Base-by-base conservation (phyloP, 495 filamentous ascomycete species). In the Lindgomyces ingoldianus region DNA sequence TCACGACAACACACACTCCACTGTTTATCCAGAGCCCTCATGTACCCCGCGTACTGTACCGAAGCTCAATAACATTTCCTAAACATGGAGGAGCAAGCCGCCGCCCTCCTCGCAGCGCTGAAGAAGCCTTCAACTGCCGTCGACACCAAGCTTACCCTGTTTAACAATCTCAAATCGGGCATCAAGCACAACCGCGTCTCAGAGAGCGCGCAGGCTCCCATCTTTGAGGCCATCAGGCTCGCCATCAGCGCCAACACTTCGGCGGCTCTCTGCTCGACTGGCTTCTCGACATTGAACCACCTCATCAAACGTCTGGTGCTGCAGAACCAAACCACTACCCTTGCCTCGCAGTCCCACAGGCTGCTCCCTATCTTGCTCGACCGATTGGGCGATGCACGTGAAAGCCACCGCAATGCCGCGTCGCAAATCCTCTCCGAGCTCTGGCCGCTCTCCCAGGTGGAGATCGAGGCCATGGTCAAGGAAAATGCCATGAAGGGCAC, bases 111-210 rank as follows among this genome's bases (percentile, higher is more conserved):
- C 64, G 80, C 80, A 30, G 78, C 85, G 49, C 80, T 93, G 59
- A 87, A 86, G 70, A 88, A 85, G 73, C 71, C 73, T 47, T 89
- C 90, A 62, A 78, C 81, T 27, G 80, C 86, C 6, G 78, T 88
- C 69, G 91, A 95, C 60, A 77, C 81, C 41, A 91, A 91, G 73
- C 81, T 91, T 60, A 76, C 84, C 50, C 83, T 84, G 36, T 78
- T 96, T 52, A 90, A 85, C 51, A 80, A 79, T 65, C 75, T 93
- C 74, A 95, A 95, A 74, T 89, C 89, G 49, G 84, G 85, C 70
- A 94, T 96, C 78, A 96, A 96, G 75, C 91, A 93, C 70, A 87
- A 86, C 59, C 89, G 89, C 77, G 89, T 95, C 24, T 89, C 90
- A 41, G 89, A 91, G 57, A 72, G 75, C n/a, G 87, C 86, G 53